A percentile compares a stretch with the other conserved stretches of the same genome.
Evolutionary conservation across 2,329 filamentous ascomycete genomes (phyloP).

Genomic region (Lachnellula cervina): DNA sequence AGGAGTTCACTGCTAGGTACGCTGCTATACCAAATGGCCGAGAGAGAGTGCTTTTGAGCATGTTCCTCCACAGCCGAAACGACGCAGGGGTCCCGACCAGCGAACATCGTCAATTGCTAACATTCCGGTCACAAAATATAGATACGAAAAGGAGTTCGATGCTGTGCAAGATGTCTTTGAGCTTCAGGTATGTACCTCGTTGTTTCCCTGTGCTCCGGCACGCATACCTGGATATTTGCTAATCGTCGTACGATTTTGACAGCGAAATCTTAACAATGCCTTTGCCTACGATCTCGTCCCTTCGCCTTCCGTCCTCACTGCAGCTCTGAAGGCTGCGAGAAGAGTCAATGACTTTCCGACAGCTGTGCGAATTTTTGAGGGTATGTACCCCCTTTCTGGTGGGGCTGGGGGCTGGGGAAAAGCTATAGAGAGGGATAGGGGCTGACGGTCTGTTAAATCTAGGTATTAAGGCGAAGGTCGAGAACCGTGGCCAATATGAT

Average conservation of each 20-base stretch:
- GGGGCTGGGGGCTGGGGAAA: neutral
- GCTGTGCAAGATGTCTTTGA: constrained; percentile 97
- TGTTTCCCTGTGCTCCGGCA: neutral
- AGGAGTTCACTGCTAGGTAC: constrained; percentile 98
- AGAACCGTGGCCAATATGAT: constrained; percentile 96
- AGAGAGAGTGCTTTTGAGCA: constrained; percentile 17
- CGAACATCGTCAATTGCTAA: constrained; percentile 37
- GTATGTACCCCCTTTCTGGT: constrained; percentile 48
- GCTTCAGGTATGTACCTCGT: constrained; percentile 71
- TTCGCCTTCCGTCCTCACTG: constrained; percentile 82
- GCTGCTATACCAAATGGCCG: constrained; percentile 20
- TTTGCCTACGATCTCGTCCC: constrained; percentile 99
- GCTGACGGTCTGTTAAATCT: constrained; percentile 17
- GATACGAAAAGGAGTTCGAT: constrained; percentile 99
- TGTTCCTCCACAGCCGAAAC: constrained; percentile 19
- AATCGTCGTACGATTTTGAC: constrained; percentile 26
- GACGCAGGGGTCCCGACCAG: constrained; percentile 9
- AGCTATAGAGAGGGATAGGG: neutral
- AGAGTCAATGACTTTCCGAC: constrained; percentile 98
- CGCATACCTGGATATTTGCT: constrained; percentile 18
- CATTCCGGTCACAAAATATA: constrained; percentile 39
- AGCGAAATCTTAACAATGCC: constrained; percentile 98
- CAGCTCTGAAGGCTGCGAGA: constrained; percentile 88
- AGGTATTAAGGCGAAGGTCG: constrained; percentile 99
- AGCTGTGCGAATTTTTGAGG: constrained; percentile 97